Conservation (phyloP, 169 alveolate species). For the Cardiosporidium cionae region DNA sequence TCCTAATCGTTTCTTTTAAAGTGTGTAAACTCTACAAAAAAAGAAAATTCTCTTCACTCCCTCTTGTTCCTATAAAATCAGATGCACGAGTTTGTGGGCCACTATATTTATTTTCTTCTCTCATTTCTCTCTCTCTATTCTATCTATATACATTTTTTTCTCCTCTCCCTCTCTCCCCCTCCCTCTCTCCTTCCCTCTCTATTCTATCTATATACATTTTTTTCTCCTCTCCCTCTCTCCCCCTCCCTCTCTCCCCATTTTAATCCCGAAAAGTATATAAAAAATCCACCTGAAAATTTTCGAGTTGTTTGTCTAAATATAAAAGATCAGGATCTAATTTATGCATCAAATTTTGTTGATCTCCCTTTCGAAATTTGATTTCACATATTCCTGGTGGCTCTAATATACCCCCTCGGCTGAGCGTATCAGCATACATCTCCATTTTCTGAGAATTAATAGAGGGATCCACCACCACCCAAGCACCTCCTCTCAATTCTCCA, state of each 20-base stretch:
- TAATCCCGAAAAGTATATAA: too few relatives aligned
- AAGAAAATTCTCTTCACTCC: too few relatives aligned
- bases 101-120: too few relatives aligned
- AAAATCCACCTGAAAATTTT: slow-evolving; percentile 4
- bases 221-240: background rate
- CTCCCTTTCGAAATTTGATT: slow-evolving; percentile 22
- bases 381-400: slow-evolving; percentile 56
- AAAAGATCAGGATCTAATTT: background rate
- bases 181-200: too few relatives aligned
- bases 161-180: too few relatives aligned
- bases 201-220: too few relatives aligned
- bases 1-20: too few relatives aligned
- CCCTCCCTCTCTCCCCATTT: background rate
- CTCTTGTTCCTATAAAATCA: too few relatives aligned
- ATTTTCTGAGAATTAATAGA: slow-evolving; percentile 59
- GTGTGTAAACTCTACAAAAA: too few relatives aligned
- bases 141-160: background rate
- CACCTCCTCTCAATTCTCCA: slow-evolving; percentile 73
- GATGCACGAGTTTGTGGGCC: too few relatives aligned
- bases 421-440: slow-evolving; percentile 67
- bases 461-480: slow-evolving; percentile 79
- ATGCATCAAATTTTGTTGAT: slow-evolving; percentile 23
- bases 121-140: background rate
- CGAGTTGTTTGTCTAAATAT: slow-evolving; percentile 8
- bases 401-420: slow-evolving; percentile 63